Percentiles rank a stretch among this genome's conserved stretches.
These are phyloP conservation scores for Clonostachys solani DNA, from an alignment of 2,329 filamentous ascomycete species.

Conservation along the genomic window DNA sequence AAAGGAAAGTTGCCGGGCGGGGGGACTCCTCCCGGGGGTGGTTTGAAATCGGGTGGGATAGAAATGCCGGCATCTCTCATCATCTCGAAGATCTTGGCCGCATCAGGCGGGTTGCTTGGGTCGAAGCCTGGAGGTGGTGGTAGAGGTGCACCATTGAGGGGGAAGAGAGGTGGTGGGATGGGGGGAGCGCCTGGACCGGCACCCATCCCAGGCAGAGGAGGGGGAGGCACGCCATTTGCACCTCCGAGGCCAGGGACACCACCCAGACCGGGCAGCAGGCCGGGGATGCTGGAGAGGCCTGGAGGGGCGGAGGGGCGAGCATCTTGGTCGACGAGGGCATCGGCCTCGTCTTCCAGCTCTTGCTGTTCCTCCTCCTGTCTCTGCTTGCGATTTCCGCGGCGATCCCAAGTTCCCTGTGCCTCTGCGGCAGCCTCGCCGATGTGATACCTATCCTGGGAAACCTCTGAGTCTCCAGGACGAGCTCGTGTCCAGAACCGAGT, in stretches of 20 bases:
- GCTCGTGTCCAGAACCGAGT: constrained; percentile 95
- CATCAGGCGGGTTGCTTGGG: constrained; percentile 55
- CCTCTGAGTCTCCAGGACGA: constrained; percentile 80
- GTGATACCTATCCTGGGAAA: constrained; percentile 88
- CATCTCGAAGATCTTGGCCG: constrained; percentile 57
- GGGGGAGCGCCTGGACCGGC: constrained; percentile 43
- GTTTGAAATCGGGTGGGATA: constrained; percentile 46
- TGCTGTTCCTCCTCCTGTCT: constrained; percentile 90
- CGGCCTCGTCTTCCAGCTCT: constrained; percentile 88
- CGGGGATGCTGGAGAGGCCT: constrained; percentile 55
- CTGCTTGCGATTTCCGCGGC: constrained; percentile 71
- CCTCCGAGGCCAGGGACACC: constrained; percentile 47
- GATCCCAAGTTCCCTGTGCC: constrained; percentile 90
- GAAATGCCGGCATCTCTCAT: constrained; percentile 63
- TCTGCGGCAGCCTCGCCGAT: constrained; percentile 92
- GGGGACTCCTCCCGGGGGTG: constrained; percentile 23
- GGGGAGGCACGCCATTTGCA: constrained; percentile 28
- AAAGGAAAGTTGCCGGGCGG: constrained; percentile 23
- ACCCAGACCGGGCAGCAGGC: constrained; percentile 40
- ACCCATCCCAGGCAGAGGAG: constrained; percentile 28
- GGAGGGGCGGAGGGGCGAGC: constrained; percentile 33
- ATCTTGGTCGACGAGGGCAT: constrained; percentile 88
- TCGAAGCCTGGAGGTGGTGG: constrained; percentile 52
- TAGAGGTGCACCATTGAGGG: constrained; percentile 34
- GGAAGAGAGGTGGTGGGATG: constrained; percentile 31